Evolutionary conservation across 768 basidiomycete genomes (phyloP), one percentile per base, ranked within the genome.

Genomic region (Sistotremastrum suecicum): DNA sequence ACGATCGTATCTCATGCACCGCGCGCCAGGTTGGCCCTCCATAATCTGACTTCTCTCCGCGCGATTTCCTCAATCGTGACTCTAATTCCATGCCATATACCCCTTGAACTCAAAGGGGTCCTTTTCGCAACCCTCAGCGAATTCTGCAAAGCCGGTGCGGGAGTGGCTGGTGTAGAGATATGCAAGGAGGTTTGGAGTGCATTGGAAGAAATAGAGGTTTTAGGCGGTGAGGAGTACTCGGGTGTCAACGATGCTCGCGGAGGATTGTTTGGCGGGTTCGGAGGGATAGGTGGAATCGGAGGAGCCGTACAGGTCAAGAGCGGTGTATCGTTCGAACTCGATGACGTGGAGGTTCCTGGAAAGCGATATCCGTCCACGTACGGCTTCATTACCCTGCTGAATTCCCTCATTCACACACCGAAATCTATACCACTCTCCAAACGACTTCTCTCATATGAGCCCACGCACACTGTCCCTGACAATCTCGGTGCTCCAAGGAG

Each of bases 61-160:
- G 86, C 86, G 0, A 76, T 94, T 49, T 80, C 80, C 1, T 83
- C 84, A 0, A 66, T 94, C 3, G 71, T 91, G 33, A 75, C 79
- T 0, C 72, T 94, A 33, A 73, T 90, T 42, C 83, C 84, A 2
- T 69, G 86, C 1, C 71, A 80, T 7, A 72, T 91, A n/a, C 86
- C 89, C 1, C 68, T 92, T n/a, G 87, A 92, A 54, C 69, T 94
- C 42, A 94, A 94, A 53, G 90, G 87, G 4, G 77, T 83, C 0
- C 65, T 91, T 3, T 85, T 91, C 51, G 77, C 85, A 37, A 76
- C 86, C 0, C 66, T 92, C 5, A 74, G 83, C 5, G 78, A 87
- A 1, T 92, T 94, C 63, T 85, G 86, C 50, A 71, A 76, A 44
- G 81, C 87, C 5, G 87, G 85, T 6, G 86, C 81, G 0, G 83